Evolutionary conservation across 2,329 filamentous ascomycete species (phyloP), one percentile per base, ranked within the genome.

Genomic region (Alternaria brassicae): DNA sequence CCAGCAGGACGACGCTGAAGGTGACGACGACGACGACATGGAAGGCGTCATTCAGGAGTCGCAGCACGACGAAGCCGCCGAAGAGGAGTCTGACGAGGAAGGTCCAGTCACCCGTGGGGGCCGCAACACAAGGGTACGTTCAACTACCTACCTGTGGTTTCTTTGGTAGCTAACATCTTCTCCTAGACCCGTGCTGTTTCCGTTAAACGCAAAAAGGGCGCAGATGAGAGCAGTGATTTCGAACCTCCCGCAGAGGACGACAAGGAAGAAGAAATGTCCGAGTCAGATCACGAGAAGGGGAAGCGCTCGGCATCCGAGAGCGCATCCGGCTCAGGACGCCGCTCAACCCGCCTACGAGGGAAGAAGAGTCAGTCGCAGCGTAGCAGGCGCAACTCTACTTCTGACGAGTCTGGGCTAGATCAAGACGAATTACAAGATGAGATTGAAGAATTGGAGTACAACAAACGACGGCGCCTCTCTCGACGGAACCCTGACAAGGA

Each of bases 211-310:
- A 78, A 77, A 56, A 70, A 73, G 15, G 84, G 73, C 58, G 77
- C 62, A 66, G 83, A 87, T 48, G 85, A 87, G 51, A 87, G 84
- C 66, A 88, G 86, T 66, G 87, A 89, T 66, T 89, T 89, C 63
- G 86, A 88, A 67, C 86, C 87, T 6, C 83, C 82, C 32, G 81
- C 81, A 21, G 86, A 87, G 48, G 83, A 82, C 45, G 85, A 84
- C 13, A 84, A 83, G 21, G 85, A 85, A 58, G 80, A 85, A 54
- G 80, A 79, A 15, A 81, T 86, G 51, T 86, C 83, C 2, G 82
- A 82, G 37, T 85, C 83, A 6, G 83, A 82, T 60, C 77, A 79
- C 28, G 81, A 79, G 37, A 77, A 83, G 65, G 75, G 67, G 44
- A 61, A 82, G 36, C 67, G 60, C 13, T 72, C 70, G 80, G 67